Evolutionary conservation across 352 stramenopile species (phyloP), one percentile per base, ranked within the genome.

Genomic region (Peronospora destructor): DNA sequence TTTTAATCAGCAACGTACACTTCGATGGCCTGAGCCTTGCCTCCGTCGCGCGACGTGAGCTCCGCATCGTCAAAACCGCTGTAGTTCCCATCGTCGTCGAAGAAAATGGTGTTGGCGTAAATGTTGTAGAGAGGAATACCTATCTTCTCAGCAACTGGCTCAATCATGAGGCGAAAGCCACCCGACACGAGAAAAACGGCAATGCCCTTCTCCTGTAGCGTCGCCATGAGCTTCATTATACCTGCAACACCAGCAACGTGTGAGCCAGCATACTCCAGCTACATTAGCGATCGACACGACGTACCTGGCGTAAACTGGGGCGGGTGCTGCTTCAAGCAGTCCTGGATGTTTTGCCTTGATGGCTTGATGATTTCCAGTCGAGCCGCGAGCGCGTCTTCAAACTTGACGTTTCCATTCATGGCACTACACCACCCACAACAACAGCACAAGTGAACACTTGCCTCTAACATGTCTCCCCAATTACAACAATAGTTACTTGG

Each of bases 101-200:
- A 99, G 42, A 97, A 79, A 45, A 99, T 92, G 11, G 90, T 98
- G 78, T 99, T 99, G 44, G 97, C 97, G 68, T 97, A 97, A 55
- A 99, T 97, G 61, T 96, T 95, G 34, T 72, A 71, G 72, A 85
- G 53, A 51, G 87, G 71, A 62, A 96, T 75, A 44, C 66, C 64
- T 60, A 97, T 61, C 42, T 81, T 51, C 56, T 92, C 69, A 13
- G 95, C 95, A 0, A 98, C 81, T 0, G 96, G 96, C 57, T 98
- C 87, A 70, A 99, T 99, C 96, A 99, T 99, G 50, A 98, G 71
- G 2, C 95, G 85, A 53, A 99, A 99, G 49, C 97, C 97, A 35
- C 97, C 97, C 6, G 88, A 98, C n/a, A 99, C 95, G 16, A 99
- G 73, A 76, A 97, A 99, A 14, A 99, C 94, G 44, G 93, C 73